Percentiles rank a stretch among this genome's conserved stretches.
These are phyloP conservation scores for Diplotaxis tenuifolia DNA, from an alignment of 345 rosid species.

Conservation along the genomic window DNA sequence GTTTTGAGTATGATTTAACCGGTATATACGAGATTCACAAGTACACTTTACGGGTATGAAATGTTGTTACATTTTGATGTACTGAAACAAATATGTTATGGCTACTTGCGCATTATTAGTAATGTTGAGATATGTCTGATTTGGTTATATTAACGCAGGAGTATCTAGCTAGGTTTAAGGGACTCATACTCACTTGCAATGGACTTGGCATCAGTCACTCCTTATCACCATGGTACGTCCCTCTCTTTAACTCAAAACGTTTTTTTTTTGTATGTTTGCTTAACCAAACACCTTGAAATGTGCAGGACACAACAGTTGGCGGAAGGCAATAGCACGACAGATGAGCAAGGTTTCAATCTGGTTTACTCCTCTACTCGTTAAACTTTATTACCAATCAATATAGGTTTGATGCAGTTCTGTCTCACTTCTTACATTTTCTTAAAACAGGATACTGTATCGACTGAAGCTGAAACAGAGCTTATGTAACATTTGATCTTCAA, in stretches of 20 bases:
- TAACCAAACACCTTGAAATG: background rate
- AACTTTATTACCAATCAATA: background rate
- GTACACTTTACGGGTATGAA: slow-evolving; percentile 69
- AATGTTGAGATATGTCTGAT: slow-evolving; percentile 5
- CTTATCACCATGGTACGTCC: slow-evolving; percentile 46
- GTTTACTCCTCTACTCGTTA: background rate
- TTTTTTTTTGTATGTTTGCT: no score
- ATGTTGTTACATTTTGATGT: background rate
- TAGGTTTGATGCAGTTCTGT: background rate
- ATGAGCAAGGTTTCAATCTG: slow-evolving; percentile 39
- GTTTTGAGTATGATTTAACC: slow-evolving; percentile 73
- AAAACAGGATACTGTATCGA: slow-evolving; percentile 33
- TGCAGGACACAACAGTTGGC: slow-evolving; percentile 55
- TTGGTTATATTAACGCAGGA: slow-evolving; percentile 46
- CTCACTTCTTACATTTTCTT: background rate
- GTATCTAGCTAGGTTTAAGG: slow-evolving; percentile 83
- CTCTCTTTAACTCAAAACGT: background rate
- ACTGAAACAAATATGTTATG: background rate
- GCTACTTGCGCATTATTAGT: background rate
- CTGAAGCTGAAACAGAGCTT: slow-evolving; percentile 13
- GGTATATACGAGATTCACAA: slow-evolving; percentile 79
- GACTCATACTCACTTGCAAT: slow-evolving; percentile 86
- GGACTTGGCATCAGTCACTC: slow-evolving; percentile 71
- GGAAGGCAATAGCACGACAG: slow-evolving; percentile 37
- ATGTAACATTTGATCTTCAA: background rate